These are phyloP conservation scores for Lipomyces lipofer DNA, from an alignment of 805 yeast species.

Conservation along the genomic window DNA sequence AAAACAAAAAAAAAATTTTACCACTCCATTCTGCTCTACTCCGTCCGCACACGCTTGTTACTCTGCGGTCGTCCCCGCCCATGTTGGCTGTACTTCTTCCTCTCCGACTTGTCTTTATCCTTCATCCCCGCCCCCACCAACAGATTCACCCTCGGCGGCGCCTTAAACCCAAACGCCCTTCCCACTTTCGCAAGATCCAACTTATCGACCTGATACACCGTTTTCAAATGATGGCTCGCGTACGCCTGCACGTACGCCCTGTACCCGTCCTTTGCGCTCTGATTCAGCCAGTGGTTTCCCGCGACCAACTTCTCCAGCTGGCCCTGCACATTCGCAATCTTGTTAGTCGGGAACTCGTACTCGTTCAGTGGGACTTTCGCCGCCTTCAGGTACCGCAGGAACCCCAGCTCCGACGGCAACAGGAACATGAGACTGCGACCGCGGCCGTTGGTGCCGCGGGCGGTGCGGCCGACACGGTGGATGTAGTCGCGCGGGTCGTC, in stretches of 20 bases:
- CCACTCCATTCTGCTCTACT: no score
- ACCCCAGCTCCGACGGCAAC: constrained; percentile 91
- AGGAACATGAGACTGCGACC: constrained; percentile 95
- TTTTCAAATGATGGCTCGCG: constrained; percentile 92
- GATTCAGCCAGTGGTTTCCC: constrained; percentile 91
- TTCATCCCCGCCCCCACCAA: constrained; percentile 80
- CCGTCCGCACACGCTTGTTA: background rate
- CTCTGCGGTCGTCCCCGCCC: constrained; percentile 6
- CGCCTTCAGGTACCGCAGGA: constrained; percentile 88
- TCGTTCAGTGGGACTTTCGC: constrained; percentile 98
- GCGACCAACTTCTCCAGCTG: constrained; percentile 89
- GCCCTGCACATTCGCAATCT: constrained; percentile 93
- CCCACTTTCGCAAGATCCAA: constrained; percentile 93
- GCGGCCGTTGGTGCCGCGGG: constrained; percentile 79
- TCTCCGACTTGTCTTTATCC: constrained; percentile 7
- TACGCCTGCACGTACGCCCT: constrained; percentile 96
- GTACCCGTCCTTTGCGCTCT: constrained; percentile 92
- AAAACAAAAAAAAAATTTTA: no score
- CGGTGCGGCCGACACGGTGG: constrained; percentile 99
- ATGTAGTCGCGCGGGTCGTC: constrained; percentile 99
- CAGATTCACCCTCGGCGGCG: constrained; percentile 96
- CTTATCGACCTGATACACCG: constrained; percentile 95
- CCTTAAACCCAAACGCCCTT: constrained; percentile 83
- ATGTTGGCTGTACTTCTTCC: constrained; percentile 12
- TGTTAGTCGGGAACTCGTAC: constrained; percentile 90